A percentile compares a stretch with the other conserved stretches of the same genome.
These are phyloP conservation scores for Solanum boliviense DNA, from an alignment of 257 asterid genomes.

Conservation along the genomic window DNA sequence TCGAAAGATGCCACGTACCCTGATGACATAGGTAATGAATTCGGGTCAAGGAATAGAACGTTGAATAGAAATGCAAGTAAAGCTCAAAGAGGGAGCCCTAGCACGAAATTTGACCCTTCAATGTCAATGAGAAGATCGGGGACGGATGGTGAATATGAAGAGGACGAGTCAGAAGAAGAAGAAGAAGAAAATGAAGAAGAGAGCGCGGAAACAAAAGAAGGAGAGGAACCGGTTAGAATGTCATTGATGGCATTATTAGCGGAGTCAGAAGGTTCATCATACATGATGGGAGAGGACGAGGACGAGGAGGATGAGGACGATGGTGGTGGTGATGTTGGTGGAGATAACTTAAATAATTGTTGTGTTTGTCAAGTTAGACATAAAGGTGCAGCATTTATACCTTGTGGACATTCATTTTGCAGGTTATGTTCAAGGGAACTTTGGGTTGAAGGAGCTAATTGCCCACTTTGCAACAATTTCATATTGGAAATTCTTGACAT, in stretches of 20 bases:
- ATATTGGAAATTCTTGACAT: slow-evolving; percentile 62
- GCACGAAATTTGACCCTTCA: background rate
- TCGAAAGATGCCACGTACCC: background rate
- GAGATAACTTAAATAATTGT: slow-evolving; percentile 24
- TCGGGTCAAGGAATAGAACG: background rate
- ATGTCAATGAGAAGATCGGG: background rate
- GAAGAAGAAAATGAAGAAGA: background rate
- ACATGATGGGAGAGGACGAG: slow-evolving; percentile 34
- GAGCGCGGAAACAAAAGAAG: background rate
- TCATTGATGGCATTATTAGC: slow-evolving; percentile 75
- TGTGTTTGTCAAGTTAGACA: slow-evolving; percentile 88
- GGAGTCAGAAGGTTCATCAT: slow-evolving; percentile 46
- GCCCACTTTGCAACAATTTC: slow-evolving; percentile 63
- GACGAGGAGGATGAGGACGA: slow-evolving; percentile 41
- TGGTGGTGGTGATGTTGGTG: background rate
- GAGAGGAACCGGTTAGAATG: slow-evolving; percentile 36
- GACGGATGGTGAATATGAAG: background rate
- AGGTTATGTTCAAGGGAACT: slow-evolving; percentile 67
- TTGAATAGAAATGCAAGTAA: background rate
- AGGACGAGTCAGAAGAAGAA: slow-evolving; percentile 4
- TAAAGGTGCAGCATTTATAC: slow-evolving; percentile 75
- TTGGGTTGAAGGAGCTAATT: slow-evolving; percentile 49
- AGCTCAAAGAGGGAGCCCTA: background rate
- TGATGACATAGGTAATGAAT: background rate
- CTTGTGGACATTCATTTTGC: slow-evolving; percentile 90